A percentile compares a stretch with the other conserved stretches of the same genome.
Conservation (phyloP, 306 rosid genomes). For the Lotus japonicus region DNA sequence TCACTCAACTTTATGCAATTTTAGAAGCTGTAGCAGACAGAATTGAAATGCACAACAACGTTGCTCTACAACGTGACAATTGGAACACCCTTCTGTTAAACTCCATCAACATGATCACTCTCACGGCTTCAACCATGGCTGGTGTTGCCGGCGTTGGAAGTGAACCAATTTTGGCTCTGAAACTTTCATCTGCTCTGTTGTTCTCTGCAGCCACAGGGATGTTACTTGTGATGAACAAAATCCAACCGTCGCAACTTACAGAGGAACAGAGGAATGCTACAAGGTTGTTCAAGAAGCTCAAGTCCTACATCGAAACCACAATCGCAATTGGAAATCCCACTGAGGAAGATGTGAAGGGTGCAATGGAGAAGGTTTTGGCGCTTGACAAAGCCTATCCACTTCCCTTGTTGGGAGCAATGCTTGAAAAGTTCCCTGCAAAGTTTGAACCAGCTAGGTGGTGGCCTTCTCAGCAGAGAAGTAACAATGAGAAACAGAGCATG, state of each 20-base stretch:
- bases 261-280: slow-evolving; percentile 83
- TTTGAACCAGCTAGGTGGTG: slow-evolving; percentile 73
- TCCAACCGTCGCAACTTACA: slow-evolving; percentile 83
- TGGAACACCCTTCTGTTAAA: slow-evolving; percentile 70
- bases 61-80: slow-evolving; percentile 57
- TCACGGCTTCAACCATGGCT: slow-evolving; percentile 57
- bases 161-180: slow-evolving; percentile 41
- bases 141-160: slow-evolving; percentile 36
- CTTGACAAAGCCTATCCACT: slow-evolving; percentile 83
- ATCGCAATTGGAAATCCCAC: slow-evolving; percentile 30
- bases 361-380: slow-evolving; percentile 49
- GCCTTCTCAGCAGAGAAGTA: slow-evolving; percentile 29
- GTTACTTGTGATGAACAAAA: slow-evolving; percentile 58
- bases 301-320: slow-evolving; percentile 41
- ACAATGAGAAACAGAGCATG: background rate
- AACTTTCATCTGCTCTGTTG: slow-evolving; percentile 50
- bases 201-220: slow-evolving; percentile 72
- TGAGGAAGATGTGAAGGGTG: slow-evolving; percentile 31
- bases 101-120: slow-evolving; percentile 79
- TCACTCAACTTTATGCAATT: slow-evolving; percentile 45
- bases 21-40: slow-evolving; percentile 61
- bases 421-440: slow-evolving; percentile 61
- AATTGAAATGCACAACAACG: slow-evolving; percentile 67
- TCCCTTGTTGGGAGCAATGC: slow-evolving; percentile 70
- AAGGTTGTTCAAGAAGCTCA: slow-evolving; percentile 53